A percentile compares a stretch with the other conserved stretches of the same genome.
Evolutionary conservation across 2,329 filamentous ascomycete species (phyloP).

Genomic region (Colletotrichum paranaense): DNA sequence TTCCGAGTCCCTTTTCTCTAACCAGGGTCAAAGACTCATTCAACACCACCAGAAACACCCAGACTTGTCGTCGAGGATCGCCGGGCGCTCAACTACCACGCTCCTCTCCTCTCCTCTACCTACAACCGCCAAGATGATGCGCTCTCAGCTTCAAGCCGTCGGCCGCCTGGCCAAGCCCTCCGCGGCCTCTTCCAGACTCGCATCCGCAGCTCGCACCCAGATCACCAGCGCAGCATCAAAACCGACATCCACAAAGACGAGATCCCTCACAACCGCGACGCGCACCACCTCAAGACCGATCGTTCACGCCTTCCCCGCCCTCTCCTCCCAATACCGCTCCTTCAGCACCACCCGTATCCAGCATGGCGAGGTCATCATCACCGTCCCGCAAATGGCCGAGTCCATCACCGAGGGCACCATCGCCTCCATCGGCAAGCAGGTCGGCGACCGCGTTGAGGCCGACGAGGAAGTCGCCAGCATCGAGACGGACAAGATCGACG

Average conservation of each 20-base stretch:
- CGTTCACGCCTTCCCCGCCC: slow-evolving; percentile 1
- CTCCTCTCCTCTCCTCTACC: neutral
- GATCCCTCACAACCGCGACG: slow-evolving; percentile 3
- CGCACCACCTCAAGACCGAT: slow-evolving; percentile 9
- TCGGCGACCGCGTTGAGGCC: slow-evolving; percentile 44
- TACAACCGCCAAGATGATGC: slow-evolving; percentile 20
- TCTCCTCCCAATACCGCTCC: slow-evolving; percentile 30
- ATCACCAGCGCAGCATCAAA: slow-evolving; percentile 25
- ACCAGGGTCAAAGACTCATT: slow-evolving; percentile 8
- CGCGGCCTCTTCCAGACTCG: slow-evolving; percentile 4
- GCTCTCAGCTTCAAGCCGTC: slow-evolving; percentile 31
- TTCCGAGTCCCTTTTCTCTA: neutral
- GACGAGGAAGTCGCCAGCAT: slow-evolving; percentile 47
- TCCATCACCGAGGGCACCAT: slow-evolving; percentile 47
- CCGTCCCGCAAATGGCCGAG: slow-evolving; percentile 46
- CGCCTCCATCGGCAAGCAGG: slow-evolving; percentile 41
- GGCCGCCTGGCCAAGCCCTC: slow-evolving; percentile 28
- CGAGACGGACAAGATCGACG: slow-evolving; percentile 48
- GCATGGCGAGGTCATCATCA: slow-evolving; percentile 37
- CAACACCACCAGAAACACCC: neutral
- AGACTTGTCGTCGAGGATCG: neutral
- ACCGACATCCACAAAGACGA: neutral
- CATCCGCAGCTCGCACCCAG: slow-evolving; percentile 13
- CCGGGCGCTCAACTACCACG: neutral
- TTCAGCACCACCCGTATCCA: slow-evolving; percentile 32